A percentile compares a stretch with the other conserved stretches of the same genome.
phyloP scores from a whole-genome alignment of 441 rosid species.

The Erodium chrysanthum region DNA sequence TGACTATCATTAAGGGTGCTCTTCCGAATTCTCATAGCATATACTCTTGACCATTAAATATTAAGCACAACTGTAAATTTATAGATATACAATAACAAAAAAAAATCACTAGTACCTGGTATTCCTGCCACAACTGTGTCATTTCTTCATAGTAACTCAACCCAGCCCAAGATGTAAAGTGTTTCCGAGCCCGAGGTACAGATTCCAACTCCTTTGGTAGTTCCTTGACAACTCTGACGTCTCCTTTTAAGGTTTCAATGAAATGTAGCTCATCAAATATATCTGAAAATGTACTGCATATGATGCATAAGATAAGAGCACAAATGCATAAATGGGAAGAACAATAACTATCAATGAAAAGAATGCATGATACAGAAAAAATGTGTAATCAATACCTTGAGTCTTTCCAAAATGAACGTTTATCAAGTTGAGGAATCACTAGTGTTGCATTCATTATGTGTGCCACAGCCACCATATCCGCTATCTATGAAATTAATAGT shows the following conservation, averaged over 20 bases:
- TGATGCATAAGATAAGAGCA: conserved; percentile 15
- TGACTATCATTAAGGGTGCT: too few species aligned
- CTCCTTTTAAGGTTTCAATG: conserved; percentile 47
- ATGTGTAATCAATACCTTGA: conserved; percentile 43
- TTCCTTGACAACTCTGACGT: conserved; percentile 60
- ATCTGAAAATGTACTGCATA: conserved; percentile 63
- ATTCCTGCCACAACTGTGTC: conserved; percentile 58
- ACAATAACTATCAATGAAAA: conserved; percentile 2
- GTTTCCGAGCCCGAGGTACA: conserved; percentile 75
- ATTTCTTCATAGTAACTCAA: conserved; percentile 73
- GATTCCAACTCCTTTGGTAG: conserved; percentile 68
- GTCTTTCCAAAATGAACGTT: conserved; percentile 90
- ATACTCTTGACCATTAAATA: too few species aligned
- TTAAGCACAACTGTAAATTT: too few species aligned
- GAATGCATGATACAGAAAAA: neutral
- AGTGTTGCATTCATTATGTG: conserved; percentile 83
- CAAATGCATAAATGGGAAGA: neutral
- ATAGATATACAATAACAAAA: neutral
- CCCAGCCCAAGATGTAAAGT: conserved; percentile 76
- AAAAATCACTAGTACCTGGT: conserved; percentile 18
- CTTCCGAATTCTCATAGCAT: too few species aligned
- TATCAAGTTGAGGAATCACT: conserved; percentile 83
- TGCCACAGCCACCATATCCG: conserved; percentile 96
- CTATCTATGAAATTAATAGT: conserved; percentile 38
- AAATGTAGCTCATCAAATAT: conserved; percentile 73